These are phyloP conservation scores for Solanum pimpinellifolium DNA, from an alignment of 257 asterid genomes.

Conservation along the genomic window DNA sequence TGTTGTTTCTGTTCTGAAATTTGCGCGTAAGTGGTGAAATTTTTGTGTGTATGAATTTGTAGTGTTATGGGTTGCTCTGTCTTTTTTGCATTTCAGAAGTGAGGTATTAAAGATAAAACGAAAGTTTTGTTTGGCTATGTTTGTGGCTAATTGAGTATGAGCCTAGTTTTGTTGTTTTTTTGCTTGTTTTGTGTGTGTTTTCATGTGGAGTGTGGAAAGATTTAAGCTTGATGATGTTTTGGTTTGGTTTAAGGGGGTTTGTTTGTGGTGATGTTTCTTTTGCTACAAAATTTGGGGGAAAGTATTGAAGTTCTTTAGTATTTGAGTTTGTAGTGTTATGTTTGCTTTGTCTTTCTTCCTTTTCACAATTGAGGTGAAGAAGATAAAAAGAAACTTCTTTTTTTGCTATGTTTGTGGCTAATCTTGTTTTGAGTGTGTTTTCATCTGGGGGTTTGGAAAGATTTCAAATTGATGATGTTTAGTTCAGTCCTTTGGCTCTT, in stretches of 20 bases:
- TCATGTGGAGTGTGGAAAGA: neutral
- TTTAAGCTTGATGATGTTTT: neutral
- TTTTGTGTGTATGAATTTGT: neutral
- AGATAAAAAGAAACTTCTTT: neutral
- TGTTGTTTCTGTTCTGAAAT: neutral
- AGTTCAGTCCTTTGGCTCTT: neutral
- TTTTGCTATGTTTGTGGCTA: neutral
- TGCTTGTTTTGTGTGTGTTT: neutral
- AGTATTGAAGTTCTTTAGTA: neutral
- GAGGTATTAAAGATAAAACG: neutral
- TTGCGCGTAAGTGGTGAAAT: neutral
- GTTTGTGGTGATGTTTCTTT: neutral
- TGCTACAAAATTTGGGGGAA: neutral
- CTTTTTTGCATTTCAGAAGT: neutral
- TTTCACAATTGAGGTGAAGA: neutral
- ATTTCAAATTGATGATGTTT: neutral
- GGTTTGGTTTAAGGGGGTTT: neutral
- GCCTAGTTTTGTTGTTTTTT: neutral
- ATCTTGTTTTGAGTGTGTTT: neutral
- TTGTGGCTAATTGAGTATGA: neutral
- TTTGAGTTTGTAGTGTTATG: neutral
- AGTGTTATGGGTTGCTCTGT: neutral
- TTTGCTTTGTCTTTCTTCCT: neutral
- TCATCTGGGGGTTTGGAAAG: neutral
- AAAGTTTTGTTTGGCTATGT: neutral